phyloP scores from a whole-genome alignment of 1,139 yeast genomes.

The Schwanniomyces etchellsii region DNA sequence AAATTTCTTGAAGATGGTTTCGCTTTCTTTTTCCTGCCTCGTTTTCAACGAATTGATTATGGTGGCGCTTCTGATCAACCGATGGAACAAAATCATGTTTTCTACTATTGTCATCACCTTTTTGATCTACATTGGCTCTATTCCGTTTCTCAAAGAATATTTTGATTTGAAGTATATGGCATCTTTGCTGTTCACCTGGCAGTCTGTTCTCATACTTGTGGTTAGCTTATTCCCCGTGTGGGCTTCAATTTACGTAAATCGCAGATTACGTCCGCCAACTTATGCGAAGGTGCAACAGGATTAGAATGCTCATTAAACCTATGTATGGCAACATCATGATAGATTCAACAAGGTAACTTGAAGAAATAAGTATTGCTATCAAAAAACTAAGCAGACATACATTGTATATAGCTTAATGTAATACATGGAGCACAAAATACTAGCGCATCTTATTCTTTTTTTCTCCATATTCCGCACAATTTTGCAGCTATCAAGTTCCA shows the following conservation, averaged over 20 bases:
- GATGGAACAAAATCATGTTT: constrained; percentile 82
- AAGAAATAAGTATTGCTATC: too few species aligned
- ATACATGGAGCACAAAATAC: too few species aligned
- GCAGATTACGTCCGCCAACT: constrained; percentile 84
- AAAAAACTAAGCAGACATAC: background rate
- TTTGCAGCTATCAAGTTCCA: too few species aligned
- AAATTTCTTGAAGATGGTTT: constrained; percentile 70
- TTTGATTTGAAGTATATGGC: constrained; percentile 65
- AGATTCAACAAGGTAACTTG: constrained; percentile 1
- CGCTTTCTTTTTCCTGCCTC: constrained; percentile 75
- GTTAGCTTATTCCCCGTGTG: constrained; percentile 86
- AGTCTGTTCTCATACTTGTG: constrained; percentile 54
- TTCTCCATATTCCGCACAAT: too few species aligned
- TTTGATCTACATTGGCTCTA: constrained; percentile 59
- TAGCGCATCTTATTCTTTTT: too few species aligned
- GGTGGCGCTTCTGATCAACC: constrained; percentile 89
- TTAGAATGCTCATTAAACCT: too few species aligned
- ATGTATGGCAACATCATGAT: constrained; percentile 1
- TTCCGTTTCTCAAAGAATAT: constrained; percentile 82
- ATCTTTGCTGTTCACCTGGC: constrained; percentile 64
- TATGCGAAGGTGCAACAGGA: constrained; percentile 94
- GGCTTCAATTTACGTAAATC: constrained; percentile 69
- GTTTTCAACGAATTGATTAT: constrained; percentile 81
- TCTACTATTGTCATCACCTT: constrained; percentile 69
- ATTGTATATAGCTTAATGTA: background rate